These are phyloP conservation scores for Penicillium soppii DNA, from an alignment of 495 filamentous ascomycete species.

Conservation along the genomic window DNA sequence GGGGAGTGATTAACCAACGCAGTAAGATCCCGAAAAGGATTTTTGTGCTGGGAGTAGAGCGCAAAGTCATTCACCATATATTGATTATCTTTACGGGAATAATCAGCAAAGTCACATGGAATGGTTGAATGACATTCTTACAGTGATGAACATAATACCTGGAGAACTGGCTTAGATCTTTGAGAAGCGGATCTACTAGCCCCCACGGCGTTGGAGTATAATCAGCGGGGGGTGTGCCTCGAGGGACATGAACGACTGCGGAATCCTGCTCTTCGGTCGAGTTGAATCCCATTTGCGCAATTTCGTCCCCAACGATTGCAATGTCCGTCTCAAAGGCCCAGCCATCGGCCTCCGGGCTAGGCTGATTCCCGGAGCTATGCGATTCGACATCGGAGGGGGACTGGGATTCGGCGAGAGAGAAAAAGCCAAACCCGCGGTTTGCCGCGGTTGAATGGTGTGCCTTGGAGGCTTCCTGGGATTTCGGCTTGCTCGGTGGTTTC, in stretches of 20 bases:
- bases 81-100: constrained; percentile 30
- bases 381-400: constrained; percentile 20
- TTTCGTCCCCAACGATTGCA: not conserved
- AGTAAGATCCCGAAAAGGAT: constrained; percentile 43
- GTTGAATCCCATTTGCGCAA: not conserved
- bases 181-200: constrained; percentile 44
- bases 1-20: constrained; percentile 39
- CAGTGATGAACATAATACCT: constrained; percentile 45
- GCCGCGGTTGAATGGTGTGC: not conserved
- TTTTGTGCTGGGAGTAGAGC: constrained; percentile 40
- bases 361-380: constrained; percentile 15
- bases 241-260: constrained; percentile 12
- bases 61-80: constrained; percentile 35
- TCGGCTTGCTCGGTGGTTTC: constrained; percentile 8
- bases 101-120: not conserved
- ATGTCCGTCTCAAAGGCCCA: constrained; percentile 14
- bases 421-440: constrained; percentile 8
- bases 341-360: constrained; percentile 18
- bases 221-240: constrained; percentile 1
- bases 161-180: constrained; percentile 35
- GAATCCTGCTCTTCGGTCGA: constrained; percentile 6
- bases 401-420: constrained; percentile 17
- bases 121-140: constrained; percentile 19
- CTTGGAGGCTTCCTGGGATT: not conserved
- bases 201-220: constrained; percentile 30